Evolutionary conservation across 805 yeast species (phyloP).

Genomic region (Sugiyamaella lignohabitans): DNA sequence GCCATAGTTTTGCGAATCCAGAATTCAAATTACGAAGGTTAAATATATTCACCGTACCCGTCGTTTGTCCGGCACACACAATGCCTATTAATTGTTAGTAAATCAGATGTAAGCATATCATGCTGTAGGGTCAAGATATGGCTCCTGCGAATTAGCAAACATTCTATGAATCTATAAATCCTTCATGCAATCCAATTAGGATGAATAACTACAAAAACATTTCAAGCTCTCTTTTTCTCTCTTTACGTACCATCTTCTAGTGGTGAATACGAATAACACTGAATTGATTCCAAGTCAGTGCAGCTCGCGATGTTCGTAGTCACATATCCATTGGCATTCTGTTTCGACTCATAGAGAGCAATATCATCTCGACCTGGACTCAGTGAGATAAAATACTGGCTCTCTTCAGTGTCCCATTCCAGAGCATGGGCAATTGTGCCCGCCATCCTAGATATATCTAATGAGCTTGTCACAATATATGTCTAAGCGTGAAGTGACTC

Average conservation of each 20-base stretch:
- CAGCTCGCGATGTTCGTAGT: constrained; percentile 30
- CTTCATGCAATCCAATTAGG: no score
- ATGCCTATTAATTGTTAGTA: constrained; percentile 15
- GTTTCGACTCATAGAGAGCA: constrained; percentile 38
- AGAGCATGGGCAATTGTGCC: constrained; percentile 43
- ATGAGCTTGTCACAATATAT: no score
- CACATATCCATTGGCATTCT: constrained; percentile 13
- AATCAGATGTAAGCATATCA: no score
- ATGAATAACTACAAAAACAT: no score
- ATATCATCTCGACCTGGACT: constrained; percentile 80
- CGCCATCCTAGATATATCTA: not conserved
- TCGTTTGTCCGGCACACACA: constrained; percentile 67
- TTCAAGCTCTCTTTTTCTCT: no score
- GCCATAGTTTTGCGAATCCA: constrained; percentile 41
- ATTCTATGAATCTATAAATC: no score
- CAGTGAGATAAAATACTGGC: constrained; percentile 57
- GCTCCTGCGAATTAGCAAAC: no score
- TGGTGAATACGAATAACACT: constrained; percentile 58
- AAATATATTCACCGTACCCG: constrained; percentile 58
- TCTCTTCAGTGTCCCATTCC: constrained; percentile 52
- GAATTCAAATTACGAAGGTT: constrained; percentile 43
- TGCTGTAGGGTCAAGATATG: no score
- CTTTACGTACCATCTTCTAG: constrained; percentile 44
- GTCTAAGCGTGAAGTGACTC: no score
- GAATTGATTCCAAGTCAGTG: constrained; percentile 60